phyloP scores from a whole-genome alignment of 1,284 basidiomycete genomes.

The Cutaneotrichosporon spelunceum region DNA sequence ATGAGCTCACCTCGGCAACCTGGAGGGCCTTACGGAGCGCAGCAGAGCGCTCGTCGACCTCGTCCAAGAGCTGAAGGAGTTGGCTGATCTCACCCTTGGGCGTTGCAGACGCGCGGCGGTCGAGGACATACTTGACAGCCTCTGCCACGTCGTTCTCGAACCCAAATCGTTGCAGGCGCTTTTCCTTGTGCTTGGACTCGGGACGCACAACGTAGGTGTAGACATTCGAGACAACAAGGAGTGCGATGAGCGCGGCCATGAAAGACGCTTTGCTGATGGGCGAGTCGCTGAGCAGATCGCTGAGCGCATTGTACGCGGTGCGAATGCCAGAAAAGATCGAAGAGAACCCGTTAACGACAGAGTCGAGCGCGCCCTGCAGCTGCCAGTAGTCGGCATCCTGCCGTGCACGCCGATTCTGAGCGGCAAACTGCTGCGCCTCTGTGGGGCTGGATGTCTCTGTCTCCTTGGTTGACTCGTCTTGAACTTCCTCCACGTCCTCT shows the following conservation, averaged over 20 bases:
- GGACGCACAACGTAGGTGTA: conserved; percentile 43
- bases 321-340: conserved; percentile 65
- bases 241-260: conserved; percentile 66
- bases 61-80: conserved; percentile 34
- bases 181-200: conserved; percentile 22
- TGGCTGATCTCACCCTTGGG: conserved; percentile 34
- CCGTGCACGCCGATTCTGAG: conserved; percentile 31
- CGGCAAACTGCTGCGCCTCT: conserved; percentile 45
- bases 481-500: conserved; percentile 22
- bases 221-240: conserved; percentile 68
- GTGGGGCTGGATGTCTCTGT: conserved; percentile 12
- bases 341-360: conserved; percentile 65
- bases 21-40: conserved; percentile 12
- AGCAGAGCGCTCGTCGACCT: conserved; percentile 31
- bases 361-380: conserved; percentile 81
- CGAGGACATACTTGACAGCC: conserved; percentile 33
- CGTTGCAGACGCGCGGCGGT: conserved; percentile 14
- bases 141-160: conserved; percentile 34
- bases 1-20: neutral
- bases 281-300: conserved; percentile 66
- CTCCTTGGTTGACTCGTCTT: conserved; percentile 18
- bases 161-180: conserved; percentile 22
- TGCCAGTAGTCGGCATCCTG: conserved; percentile 55
- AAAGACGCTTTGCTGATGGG: conserved; percentile 53
- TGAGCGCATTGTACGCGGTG: conserved; percentile 56